Evolutionary conservation across 2,329 filamentous ascomycete genomes (phyloP).

Genomic region (Bipolaris sorokiniana): DNA sequence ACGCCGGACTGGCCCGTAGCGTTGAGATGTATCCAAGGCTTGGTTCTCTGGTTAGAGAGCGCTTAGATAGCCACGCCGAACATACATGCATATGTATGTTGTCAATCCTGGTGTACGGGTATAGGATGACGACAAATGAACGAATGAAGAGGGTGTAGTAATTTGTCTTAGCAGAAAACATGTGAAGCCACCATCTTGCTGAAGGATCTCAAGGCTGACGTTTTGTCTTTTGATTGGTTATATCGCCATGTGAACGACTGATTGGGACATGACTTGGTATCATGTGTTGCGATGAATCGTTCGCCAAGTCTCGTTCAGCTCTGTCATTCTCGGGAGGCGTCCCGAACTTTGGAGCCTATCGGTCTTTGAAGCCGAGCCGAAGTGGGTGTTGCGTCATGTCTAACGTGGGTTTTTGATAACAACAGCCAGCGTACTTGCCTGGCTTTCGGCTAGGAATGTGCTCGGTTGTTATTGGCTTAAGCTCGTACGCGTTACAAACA

Average conservation of each 20-base stretch:
- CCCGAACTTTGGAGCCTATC: too few relatives aligned
- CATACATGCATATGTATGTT: neutral
- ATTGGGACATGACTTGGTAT: neutral
- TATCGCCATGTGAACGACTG: neutral
- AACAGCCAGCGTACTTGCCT: too few relatives aligned
- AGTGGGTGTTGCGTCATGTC: neutral
- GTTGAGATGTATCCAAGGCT: neutral
- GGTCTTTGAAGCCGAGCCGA: neutral
- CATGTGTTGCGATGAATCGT: neutral
- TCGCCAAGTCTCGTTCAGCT: too few relatives aligned
- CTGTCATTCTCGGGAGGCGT: too few relatives aligned
- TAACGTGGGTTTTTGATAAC: too few relatives aligned
- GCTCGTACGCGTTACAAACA: too few relatives aligned
- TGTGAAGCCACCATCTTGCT: neutral
- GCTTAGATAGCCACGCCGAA: neutral
- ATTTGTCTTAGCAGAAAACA: neutral
- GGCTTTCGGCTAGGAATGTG: too few relatives aligned
- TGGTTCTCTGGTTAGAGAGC: neutral
- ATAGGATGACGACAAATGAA: neutral
- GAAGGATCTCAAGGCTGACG: neutral
- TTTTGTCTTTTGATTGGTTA: neutral
- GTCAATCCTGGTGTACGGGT: neutral
- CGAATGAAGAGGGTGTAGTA: neutral
- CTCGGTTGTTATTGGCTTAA: too few relatives aligned
- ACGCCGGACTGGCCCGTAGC: conserved; percentile 3